Conservation (phyloP, 208 protist genomes). For the Acanthamoeba culbertsoni region DNA sequence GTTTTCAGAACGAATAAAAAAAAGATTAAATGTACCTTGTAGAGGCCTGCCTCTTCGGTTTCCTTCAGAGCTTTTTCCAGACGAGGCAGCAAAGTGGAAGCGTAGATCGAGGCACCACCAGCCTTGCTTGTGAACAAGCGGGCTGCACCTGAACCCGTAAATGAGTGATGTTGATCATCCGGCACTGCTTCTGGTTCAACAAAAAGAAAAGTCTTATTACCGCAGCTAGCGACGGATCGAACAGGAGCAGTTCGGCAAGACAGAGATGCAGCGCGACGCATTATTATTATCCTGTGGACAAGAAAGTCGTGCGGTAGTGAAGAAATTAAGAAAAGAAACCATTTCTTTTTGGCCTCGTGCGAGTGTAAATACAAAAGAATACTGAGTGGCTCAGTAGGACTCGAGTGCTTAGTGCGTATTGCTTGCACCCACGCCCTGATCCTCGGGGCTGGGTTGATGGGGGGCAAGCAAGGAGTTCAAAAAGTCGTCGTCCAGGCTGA, state of each 20-base stretch:
- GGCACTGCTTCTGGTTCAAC: background rate
- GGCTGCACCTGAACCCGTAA: background rate
- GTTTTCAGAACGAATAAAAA: background rate
- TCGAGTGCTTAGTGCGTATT: no score
- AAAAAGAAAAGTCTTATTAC: background rate
- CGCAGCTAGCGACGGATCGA: background rate
- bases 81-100: background rate
- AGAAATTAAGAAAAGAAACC: background rate
- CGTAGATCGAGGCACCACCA: background rate
- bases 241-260: background rate
- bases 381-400: no score
- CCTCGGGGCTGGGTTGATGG: background rate
- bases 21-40: background rate
- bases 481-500: background rate
- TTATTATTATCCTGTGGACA: background rate
- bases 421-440: no score
- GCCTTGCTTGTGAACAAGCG: background rate
- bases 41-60: constrained; percentile 2
- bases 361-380: no score
- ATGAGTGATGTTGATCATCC: background rate
- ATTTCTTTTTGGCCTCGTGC: no score
- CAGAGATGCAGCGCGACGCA: background rate
- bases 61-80: background rate
- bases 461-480: background rate
- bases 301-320: background rate